Evolutionary conservation across 1,284 basidiomycete genomes (phyloP).

Genomic region (Cryptococcus sp.): DNA sequence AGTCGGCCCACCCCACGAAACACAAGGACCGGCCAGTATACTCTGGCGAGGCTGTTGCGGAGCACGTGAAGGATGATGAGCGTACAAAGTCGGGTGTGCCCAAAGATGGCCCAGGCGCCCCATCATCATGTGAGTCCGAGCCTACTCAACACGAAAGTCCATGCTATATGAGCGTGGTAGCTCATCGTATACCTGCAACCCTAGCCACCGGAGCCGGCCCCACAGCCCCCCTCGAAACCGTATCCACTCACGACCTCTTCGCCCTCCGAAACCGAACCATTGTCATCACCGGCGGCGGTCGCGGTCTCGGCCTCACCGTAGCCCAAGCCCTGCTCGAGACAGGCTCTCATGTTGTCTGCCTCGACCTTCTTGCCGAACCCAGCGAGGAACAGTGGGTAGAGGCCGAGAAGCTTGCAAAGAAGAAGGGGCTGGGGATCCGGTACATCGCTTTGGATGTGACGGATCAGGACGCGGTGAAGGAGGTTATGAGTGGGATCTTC

Average conservation of each 20-base stretch:
- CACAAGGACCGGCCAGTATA: constrained; percentile 10
- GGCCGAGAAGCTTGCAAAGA: constrained; percentile 57
- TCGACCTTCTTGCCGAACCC: constrained; percentile 66
- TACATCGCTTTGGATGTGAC: constrained; percentile 66
- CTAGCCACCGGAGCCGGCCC: neutral
- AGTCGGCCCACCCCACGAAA: constrained; percentile 18
- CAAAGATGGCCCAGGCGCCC: constrained; percentile 7
- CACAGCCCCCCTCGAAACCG: constrained; percentile 12
- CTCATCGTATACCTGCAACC: no score
- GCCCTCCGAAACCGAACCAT: constrained; percentile 68
- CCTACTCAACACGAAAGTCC: no score
- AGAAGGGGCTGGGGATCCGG: constrained; percentile 56
- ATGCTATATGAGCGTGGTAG: no score
- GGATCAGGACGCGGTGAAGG: constrained; percentile 57
- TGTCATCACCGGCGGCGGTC: constrained; percentile 71
- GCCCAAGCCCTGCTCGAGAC: constrained; percentile 71
- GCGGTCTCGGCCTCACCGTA: constrained; percentile 79
- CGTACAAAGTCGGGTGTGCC: constrained; percentile 14
- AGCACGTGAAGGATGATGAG: constrained; percentile 20
- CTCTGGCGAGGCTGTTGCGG: constrained; percentile 20
- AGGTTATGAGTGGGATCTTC: constrained; percentile 59
- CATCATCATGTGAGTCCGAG: constrained; percentile 9
- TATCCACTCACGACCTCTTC: constrained; percentile 52
- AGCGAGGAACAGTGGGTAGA: constrained; percentile 62
- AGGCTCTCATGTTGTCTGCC: constrained; percentile 72